Conservation (phyloP, 441 rosid genomes). For the Bruguiera hainesii region DNA sequence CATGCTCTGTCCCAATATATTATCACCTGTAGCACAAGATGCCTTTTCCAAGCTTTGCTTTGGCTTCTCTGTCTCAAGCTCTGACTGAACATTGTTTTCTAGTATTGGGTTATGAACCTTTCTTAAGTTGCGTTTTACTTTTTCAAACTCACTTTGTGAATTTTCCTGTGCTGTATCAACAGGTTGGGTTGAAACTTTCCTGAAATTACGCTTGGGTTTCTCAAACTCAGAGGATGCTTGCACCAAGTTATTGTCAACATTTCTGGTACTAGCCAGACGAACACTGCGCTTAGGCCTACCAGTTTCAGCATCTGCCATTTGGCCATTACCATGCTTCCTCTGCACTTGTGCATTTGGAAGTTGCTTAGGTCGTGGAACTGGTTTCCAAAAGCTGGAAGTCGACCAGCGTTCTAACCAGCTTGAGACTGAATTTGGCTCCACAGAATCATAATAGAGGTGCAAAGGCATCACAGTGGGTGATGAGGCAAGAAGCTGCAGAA, state of each 20-base stretch:
- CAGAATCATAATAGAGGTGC: conserved; percentile 48
- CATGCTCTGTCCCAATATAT: conserved; percentile 30
- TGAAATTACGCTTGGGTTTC: conserved; percentile 61
- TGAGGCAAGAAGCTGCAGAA: conserved; percentile 68
- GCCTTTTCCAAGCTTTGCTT: conserved; percentile 47
- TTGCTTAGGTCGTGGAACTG: conserved; percentile 65
- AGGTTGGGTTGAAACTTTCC: conserved; percentile 54
- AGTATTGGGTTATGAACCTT: conserved; percentile 73
- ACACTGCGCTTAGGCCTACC: conserved; percentile 64
- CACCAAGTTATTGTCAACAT: conserved; percentile 35
- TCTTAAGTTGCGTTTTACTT: conserved; percentile 83
- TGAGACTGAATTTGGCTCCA: conserved; percentile 58
- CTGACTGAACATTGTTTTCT: conserved; percentile 55
- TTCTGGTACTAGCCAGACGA: conserved; percentile 56
- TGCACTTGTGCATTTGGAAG: conserved; percentile 35
- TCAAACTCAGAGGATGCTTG: conserved; percentile 56
- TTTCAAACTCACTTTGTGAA: conserved; percentile 83
- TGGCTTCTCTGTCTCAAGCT: conserved; percentile 58
- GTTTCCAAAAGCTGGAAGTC: conserved; percentile 68
- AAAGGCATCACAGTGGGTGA: conserved; percentile 66
- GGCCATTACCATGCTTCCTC: conserved; percentile 47
- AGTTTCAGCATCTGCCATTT: conserved; percentile 50
- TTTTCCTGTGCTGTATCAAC: conserved; percentile 53
- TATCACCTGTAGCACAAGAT: conserved; percentile 29
- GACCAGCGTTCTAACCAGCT: conserved; percentile 92